phyloP scores from a whole-genome alignment of 352 stramenopile species.

The Phytophthora tubulina region DNA sequence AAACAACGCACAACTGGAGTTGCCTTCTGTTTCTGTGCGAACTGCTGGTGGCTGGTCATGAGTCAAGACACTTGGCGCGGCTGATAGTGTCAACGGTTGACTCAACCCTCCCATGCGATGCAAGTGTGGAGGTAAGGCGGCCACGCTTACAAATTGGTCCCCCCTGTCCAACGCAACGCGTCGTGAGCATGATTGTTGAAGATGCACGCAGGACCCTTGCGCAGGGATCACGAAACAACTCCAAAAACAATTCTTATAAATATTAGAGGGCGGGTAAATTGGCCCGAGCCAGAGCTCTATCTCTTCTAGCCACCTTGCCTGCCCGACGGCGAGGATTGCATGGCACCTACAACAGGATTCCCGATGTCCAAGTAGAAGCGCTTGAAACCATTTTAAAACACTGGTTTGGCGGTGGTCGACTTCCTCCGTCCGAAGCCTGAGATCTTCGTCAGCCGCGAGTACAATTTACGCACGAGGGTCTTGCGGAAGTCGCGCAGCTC shows the following conservation, averaged over 20 bases:
- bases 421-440: slow-evolving; percentile 49
- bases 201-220: slow-evolving; percentile 3
- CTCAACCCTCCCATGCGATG: not conserved
- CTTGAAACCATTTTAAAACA: slow-evolving; percentile 16
- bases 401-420: slow-evolving; percentile 9
- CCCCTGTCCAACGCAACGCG: not conserved
- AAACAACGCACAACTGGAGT: slow-evolving; percentile 5
- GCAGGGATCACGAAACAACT: slow-evolving; percentile 14
- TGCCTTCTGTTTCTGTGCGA: slow-evolving; percentile 26
- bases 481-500: slow-evolving; percentile 72
- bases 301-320: slow-evolving; percentile 16
- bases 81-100: not conserved
- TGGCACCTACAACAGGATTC: slow-evolving; percentile 23
- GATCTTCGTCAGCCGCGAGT: slow-evolving; percentile 59
- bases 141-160: slow-evolving; percentile 7
- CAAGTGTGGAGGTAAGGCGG: not conserved
- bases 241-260: slow-evolving; percentile 40
- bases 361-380: slow-evolving; percentile 34
- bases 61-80: not conserved
- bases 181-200: slow-evolving; percentile 3
- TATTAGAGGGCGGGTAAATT: slow-evolving; percentile 26
- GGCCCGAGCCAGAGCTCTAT: slow-evolving; percentile 9
- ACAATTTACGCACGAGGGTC: slow-evolving; percentile 70
- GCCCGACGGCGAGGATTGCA: slow-evolving; percentile 6
- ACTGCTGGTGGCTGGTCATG: slow-evolving; percentile 19